Percentiles rank a stretch among this genome's conserved stretches.
These are phyloP conservation scores for Eragrostis curvula DNA, from an alignment of 176 grass and related monocot genomes.

Conservation along the genomic window DNA sequence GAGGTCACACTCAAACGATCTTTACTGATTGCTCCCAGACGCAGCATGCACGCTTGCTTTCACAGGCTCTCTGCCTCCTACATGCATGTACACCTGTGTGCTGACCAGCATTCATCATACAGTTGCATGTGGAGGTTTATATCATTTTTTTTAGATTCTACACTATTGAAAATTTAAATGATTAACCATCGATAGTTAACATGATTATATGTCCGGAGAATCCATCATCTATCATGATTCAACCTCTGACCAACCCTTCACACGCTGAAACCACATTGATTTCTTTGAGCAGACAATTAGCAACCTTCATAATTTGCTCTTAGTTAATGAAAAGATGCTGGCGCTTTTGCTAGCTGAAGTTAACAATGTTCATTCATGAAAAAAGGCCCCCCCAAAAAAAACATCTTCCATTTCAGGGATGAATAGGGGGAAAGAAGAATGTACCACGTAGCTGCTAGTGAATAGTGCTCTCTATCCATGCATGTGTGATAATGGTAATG, in stretches of 20 bases:
- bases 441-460: not conserved
- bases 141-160: not conserved
- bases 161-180: constrained; percentile 39
- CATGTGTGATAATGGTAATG: not conserved
- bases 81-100: constrained; percentile 23
- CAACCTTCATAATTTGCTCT: constrained; percentile 38
- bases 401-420: not conserved
- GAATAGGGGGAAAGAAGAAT: not conserved
- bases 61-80: constrained; percentile 22
- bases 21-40: constrained; percentile 62
- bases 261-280: constrained; percentile 34
- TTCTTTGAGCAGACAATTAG: constrained; percentile 15
- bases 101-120: constrained; percentile 45
- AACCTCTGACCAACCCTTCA: constrained; percentile 45
- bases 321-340: constrained; percentile 7
- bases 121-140: constrained; percentile 39
- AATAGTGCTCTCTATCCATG: not conserved
- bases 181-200: constrained; percentile 50
- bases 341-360: constrained; percentile 30
- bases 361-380: constrained; percentile 20
- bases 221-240: constrained; percentile 65
- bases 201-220: constrained; percentile 49
- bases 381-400: too few relatives aligned
- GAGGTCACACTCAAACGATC: constrained; percentile 57
- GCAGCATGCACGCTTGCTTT: constrained; percentile 52